A percentile compares a stretch with the other conserved stretches of the same genome.
Conservation (phyloP, 164 flowering plant species). For the Amborella trichopoda region DNA sequence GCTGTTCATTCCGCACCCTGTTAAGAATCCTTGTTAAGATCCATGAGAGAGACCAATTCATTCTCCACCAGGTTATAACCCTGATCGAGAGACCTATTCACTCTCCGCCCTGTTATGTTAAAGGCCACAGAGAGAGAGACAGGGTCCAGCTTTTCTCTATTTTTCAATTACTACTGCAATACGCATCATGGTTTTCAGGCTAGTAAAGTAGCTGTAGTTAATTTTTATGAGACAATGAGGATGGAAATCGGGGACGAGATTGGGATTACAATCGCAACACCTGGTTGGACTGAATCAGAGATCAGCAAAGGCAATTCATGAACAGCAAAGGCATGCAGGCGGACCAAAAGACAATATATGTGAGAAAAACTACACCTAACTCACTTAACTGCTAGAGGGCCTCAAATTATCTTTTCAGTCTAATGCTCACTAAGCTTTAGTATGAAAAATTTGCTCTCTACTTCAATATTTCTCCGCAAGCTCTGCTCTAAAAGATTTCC, state of each 20-base stretch:
- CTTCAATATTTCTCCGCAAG: not conserved
- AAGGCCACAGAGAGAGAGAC: too few relatives aligned
- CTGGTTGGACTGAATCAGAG: slow-evolving; percentile 8
- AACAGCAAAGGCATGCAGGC: slow-evolving; percentile 3
- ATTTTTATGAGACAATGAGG: slow-evolving; percentile 10
- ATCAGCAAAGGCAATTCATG: slow-evolving; percentile 7
- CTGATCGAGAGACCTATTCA: not conserved
- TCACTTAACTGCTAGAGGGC: too few relatives aligned
- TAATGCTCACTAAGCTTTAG: too few relatives aligned
- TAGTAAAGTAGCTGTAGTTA: slow-evolving; percentile 8
- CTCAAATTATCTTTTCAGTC: not conserved
- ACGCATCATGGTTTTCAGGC: slow-evolving; percentile 2
- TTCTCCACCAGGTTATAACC: not conserved
- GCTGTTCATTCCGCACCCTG: not conserved
- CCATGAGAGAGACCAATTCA: not conserved
- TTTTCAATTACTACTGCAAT: not conserved
- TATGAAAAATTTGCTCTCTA: not conserved
- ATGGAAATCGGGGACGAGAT: slow-evolving; percentile 5
- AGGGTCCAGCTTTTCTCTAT: not conserved
- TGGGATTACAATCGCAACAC: slow-evolving; percentile 8
- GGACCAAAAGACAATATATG: slow-evolving; percentile 8
- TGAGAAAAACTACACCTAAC: not conserved
- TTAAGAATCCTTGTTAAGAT: not conserved
- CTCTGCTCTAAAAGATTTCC: too few relatives aligned
- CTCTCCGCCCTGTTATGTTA: too few relatives aligned